Conservation (phyloP, 345 rosid species). For the Brassica nigra region DNA sequence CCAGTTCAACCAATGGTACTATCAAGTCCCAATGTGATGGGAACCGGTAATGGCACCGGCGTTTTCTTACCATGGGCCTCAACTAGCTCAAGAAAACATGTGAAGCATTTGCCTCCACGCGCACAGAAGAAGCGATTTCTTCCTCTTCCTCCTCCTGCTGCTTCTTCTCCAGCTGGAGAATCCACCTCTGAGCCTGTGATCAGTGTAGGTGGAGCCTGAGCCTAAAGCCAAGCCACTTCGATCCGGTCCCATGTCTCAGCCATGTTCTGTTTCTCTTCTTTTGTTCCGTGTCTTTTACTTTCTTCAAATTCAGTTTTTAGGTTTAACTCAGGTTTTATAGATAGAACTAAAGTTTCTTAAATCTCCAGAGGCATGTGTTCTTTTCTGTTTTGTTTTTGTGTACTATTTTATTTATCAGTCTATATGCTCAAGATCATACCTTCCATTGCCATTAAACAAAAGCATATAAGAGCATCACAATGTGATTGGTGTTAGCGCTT, state of each 20-base stretch:
- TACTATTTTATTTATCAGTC: slow-evolving; percentile 30
- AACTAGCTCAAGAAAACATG: slow-evolving; percentile 60
- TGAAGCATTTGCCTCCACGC: slow-evolving; percentile 90
- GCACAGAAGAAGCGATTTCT: slow-evolving; percentile 66
- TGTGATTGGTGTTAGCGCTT: not conserved
- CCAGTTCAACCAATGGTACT: slow-evolving; percentile 58
- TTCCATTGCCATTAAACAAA: slow-evolving; percentile 12
- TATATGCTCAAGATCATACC: slow-evolving; percentile 19
- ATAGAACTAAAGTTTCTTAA: slow-evolving; percentile 38
- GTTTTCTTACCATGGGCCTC: slow-evolving; percentile 90
- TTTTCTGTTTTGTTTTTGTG: slow-evolving; percentile 17
- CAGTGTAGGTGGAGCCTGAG: slow-evolving; percentile 35
- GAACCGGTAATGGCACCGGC: slow-evolving; percentile 74
- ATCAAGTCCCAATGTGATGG: slow-evolving; percentile 43
- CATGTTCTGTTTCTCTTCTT: slow-evolving; percentile 31
- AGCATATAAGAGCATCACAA: not conserved
- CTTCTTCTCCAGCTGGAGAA: slow-evolving; percentile 35
- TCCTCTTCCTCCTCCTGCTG: slow-evolving; percentile 41
- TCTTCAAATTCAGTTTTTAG: slow-evolving; percentile 36
- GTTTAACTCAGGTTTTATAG: slow-evolving; percentile 42
- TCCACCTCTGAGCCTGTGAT: slow-evolving; percentile 53
- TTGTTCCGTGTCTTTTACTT: slow-evolving; percentile 12
- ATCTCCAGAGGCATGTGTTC: slow-evolving; percentile 35
- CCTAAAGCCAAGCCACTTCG: slow-evolving; percentile 28
- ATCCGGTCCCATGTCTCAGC: slow-evolving; percentile 18